phyloP scores from a whole-genome alignment of 169 alveolate species.

The Besnoitia besnoiti region DNA sequence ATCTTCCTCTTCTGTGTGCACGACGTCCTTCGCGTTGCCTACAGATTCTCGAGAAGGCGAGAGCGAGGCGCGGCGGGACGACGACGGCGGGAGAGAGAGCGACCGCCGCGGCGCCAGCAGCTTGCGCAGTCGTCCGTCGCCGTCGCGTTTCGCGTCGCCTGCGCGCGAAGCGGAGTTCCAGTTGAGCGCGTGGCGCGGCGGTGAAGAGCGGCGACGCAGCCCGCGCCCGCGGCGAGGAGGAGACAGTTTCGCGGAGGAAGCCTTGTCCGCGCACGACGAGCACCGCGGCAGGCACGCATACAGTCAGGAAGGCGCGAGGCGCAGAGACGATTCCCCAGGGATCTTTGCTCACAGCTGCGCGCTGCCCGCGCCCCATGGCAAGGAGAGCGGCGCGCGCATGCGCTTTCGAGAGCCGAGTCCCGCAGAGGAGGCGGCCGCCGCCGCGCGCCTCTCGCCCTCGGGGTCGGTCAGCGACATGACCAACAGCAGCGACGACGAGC shows the following conservation, averaged over 20 bases:
- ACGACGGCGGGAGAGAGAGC: background rate
- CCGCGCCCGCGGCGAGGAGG: too few relatives aligned
- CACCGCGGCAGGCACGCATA: too few relatives aligned
- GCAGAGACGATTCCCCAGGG: background rate
- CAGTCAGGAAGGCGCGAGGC: background rate
- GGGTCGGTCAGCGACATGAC: constrained; percentile 43
- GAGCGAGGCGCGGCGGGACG: background rate
- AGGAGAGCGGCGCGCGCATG: background rate
- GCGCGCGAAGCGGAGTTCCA: background rate
- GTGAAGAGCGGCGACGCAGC: background rate
- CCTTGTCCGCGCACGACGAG: too few relatives aligned
- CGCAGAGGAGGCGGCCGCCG: background rate
- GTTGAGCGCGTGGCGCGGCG: background rate
- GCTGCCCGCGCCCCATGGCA: background rate
- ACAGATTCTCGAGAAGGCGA: background rate
- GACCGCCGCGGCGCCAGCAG: background rate
- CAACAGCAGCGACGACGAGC: constrained; percentile 38
- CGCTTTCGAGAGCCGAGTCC: background rate
- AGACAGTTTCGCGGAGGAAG: too few relatives aligned
- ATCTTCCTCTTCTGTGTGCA: background rate
- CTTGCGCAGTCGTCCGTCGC: background rate
- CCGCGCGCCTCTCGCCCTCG: background rate
- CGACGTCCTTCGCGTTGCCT: too few relatives aligned
- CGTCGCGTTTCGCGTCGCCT: background rate
- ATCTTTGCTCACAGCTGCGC: background rate